Base-by-base conservation (phyloP, 768 basidiomycete genomes). In the Trametes maxima region DNA sequence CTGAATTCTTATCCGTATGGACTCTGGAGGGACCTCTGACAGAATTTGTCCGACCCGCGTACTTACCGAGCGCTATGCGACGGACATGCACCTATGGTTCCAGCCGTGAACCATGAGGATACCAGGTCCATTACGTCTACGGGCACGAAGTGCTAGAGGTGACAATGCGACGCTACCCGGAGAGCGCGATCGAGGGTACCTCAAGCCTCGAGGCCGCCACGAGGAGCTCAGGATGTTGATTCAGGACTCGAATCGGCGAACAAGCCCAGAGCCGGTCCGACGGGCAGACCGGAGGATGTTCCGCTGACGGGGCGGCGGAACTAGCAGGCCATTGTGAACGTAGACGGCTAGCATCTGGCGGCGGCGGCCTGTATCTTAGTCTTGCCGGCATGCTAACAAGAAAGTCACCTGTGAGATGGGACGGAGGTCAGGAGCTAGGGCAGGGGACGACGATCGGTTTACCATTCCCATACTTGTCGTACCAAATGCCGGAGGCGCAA, bases 131-230 rank as follows among this genome's bases (percentile, higher is more conserved):
- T 53, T 42, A 53, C 51, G 51, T 53, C 51, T 53, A 14, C 37
- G 39, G 39, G 25, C 51, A 22, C 16, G 51, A 53, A 16, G 25
- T 35, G 40, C 39, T 16, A 3, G 16, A 5, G 12, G 28, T 19
- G 28, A 16, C 7, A 28, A 14, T 49, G 39, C 33, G 42, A 39
- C n/a, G 33, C 42, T 28, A 33, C 28, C 37, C 51, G 25, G 51
- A 40, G 17, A 37, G 12, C 40, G 10, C 47, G 57, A 58, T 51
- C 28, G 49, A 44, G 57, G 57, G 57, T 58, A 36, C 45, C 37
- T 39, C 5, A 16, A 14, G 36, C 47, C 57, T 49, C 48, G 57
- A 42, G 57, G 40, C 0, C 3, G 24, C 22, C 57, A 43, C 25
- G 48, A 50, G 57, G 48, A 35, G 50, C 37, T 17, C 57, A 43